Evolutionary conservation across 768 basidiomycete genomes (phyloP).

Genomic region (Candolleomyces eurysporus): DNA sequence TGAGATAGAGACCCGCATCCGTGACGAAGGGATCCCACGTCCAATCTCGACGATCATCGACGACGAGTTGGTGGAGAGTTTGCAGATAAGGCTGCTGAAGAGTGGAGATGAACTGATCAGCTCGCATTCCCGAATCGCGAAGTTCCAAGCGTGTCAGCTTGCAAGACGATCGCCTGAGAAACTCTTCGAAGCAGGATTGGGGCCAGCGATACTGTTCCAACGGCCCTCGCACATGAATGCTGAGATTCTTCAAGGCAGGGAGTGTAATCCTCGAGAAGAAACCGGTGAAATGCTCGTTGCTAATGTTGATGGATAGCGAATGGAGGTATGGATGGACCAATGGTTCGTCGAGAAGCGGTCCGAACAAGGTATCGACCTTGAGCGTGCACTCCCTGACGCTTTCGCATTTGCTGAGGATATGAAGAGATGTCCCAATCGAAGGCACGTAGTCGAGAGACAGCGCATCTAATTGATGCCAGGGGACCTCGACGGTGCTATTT

Average conservation of each 20-base stretch:
- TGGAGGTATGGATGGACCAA: constrained; percentile 22
- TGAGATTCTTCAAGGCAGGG: constrained; percentile 23
- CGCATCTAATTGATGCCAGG: constrained; percentile 29
- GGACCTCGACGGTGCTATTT: constrained; percentile 22
- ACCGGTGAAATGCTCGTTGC: constrained; percentile 23
- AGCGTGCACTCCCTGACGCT: constrained; percentile 24
- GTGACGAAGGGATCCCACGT: constrained; percentile 33
- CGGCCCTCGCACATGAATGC: constrained; percentile 26
- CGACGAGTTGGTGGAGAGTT: constrained; percentile 26
- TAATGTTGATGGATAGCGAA: constrained; percentile 29
- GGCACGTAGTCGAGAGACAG: constrained; percentile 26
- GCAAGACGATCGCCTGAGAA: constrained; percentile 30
- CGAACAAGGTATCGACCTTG: constrained; percentile 26
- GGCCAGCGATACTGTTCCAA: constrained; percentile 31
- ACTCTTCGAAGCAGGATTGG: constrained; percentile 25
- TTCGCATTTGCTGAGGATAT: constrained; percentile 26
- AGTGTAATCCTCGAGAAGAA: constrained; percentile 28
- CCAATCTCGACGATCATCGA: constrained; percentile 33
- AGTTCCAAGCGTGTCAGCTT: constrained; percentile 26
- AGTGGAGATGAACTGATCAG: constrained; percentile 26
- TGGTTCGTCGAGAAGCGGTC: constrained; percentile 19
- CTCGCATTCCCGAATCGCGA: constrained; percentile 30
- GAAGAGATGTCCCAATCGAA: constrained; percentile 24
- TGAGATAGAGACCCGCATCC: constrained; percentile 23
- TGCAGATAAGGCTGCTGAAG: constrained; percentile 25